Evolutionary conservation across 2,329 filamentous ascomycete genomes (phyloP).

Genomic region (Daldinia eschscholtzii): DNA sequence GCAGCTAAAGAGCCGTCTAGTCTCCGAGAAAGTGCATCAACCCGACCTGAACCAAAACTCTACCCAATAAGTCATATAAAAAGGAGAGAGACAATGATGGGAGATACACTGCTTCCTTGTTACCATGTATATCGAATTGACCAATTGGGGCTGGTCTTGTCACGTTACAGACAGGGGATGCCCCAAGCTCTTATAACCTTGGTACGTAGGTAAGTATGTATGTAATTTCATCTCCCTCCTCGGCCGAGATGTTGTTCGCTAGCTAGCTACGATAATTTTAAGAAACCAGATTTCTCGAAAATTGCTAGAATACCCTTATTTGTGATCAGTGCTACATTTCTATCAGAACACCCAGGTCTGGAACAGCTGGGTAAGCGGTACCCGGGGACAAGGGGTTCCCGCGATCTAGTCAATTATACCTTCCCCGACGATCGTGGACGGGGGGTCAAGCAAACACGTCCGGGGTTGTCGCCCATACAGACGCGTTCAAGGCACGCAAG

Average conservation of each 20-base stretch:
- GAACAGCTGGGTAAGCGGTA: slow-evolving; percentile 26
- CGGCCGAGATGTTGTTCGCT: slow-evolving; percentile 12
- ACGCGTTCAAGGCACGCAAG: slow-evolving; percentile 37
- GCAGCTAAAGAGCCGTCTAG: neutral
- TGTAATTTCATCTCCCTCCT: slow-evolving; percentile 14
- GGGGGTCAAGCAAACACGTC: slow-evolving; percentile 40
- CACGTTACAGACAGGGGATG: slow-evolving; percentile 32
- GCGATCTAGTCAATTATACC: slow-evolving; percentile 47
- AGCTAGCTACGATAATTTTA: slow-evolving; percentile 9
- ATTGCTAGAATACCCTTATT: slow-evolving; percentile 21
- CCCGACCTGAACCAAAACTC: slow-evolving; percentile 8
- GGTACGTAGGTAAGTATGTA: neutral
- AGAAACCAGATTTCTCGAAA: slow-evolving; percentile 22
- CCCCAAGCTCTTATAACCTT: slow-evolving; percentile 19
- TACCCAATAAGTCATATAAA: slow-evolving; percentile 10
- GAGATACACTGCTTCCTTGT: slow-evolving; percentile 2
- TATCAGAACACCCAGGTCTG: slow-evolving; percentile 19
- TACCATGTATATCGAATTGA: slow-evolving; percentile 12
- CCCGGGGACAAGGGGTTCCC: slow-evolving; percentile 41
- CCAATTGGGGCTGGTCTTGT: slow-evolving; percentile 26
- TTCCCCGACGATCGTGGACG: slow-evolving; percentile 47
- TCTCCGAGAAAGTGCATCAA: slow-evolving; percentile 12
- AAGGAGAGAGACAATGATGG: slow-evolving; percentile 12
- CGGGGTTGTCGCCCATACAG: slow-evolving; percentile 40
- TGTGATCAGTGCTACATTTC: slow-evolving; percentile 28